Evolutionary conservation across 371 early-diverging fungal species (phyloP).

Genomic region (Lichtheimia ramosa): DNA sequence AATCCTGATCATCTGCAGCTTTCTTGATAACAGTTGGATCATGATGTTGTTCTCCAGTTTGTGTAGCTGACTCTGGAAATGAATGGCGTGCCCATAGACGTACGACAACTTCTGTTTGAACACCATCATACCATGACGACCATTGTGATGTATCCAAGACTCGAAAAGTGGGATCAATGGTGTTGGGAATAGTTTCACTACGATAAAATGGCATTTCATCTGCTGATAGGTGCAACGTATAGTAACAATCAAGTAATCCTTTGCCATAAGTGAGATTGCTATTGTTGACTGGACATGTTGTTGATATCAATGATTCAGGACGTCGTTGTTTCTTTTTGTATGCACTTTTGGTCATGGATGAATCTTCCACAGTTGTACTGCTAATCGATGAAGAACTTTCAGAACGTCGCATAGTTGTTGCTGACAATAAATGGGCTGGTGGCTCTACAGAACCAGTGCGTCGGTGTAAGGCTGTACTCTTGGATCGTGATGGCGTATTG

Average conservation of each 20-base stretch:
- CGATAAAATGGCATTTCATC: slow-evolving; percentile 31
- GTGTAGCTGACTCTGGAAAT: slow-evolving; percentile 37
- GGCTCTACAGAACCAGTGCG: slow-evolving; percentile 13
- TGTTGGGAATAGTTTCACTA: slow-evolving; percentile 45
- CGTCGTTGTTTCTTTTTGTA: slow-evolving; percentile 21
- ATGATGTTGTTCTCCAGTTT: neutral
- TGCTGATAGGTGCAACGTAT: slow-evolving; percentile 24
- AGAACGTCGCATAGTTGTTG: slow-evolving; percentile 27
- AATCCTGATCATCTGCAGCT: slow-evolving; percentile 18
- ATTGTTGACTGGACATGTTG: neutral
- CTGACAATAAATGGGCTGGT: neutral
- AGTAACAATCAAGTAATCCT: slow-evolving; percentile 32
- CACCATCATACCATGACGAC: slow-evolving; percentile 34
- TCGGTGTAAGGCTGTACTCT: slow-evolving; percentile 8
- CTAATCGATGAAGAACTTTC: slow-evolving; percentile 33
- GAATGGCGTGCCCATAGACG: slow-evolving; percentile 51
- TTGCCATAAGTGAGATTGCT: neutral
- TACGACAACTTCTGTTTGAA: slow-evolving; percentile 28
- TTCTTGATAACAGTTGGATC: too few species aligned
- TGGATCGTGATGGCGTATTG: slow-evolving; percentile 1
- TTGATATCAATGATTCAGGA: neutral
- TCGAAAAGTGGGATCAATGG: slow-evolving; percentile 41
- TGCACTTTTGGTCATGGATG: slow-evolving; percentile 39
- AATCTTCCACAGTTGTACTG: slow-evolving; percentile 38
- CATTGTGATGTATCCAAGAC: slow-evolving; percentile 21